phyloP scores from a whole-genome alignment of 2,329 filamentous ascomycete species.

The Teratosphaeria pseudoeucalypti region DNA sequence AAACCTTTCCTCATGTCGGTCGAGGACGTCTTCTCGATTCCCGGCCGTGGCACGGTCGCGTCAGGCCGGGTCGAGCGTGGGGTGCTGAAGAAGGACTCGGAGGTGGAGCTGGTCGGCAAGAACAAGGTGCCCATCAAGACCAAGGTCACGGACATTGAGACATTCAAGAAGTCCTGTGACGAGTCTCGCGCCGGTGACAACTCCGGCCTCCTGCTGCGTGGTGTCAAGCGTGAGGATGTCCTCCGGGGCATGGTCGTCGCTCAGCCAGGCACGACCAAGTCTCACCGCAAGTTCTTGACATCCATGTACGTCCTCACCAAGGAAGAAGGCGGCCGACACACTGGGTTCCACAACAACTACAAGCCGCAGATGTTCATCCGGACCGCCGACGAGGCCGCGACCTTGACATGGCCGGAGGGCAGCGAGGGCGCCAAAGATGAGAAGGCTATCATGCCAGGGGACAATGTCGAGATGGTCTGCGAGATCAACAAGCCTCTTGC shows the following conservation, averaged over 20 bases:
- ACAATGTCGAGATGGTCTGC: conserved; percentile 97
- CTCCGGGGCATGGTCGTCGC: conserved; percentile 88
- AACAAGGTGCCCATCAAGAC: conserved; percentile 77
- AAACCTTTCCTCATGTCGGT: conserved; percentile 99
- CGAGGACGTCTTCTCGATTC: conserved; percentile 54
- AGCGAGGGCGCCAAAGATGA: conserved; percentile 53
- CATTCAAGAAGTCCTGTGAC: conserved; percentile 99
- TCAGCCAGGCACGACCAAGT: conserved; percentile 71
- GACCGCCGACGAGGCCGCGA: conserved; percentile 67
- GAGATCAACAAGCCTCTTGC: conserved; percentile 77
- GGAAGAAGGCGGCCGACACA: conserved; percentile 96
- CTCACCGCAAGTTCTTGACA: conserved; percentile 82
- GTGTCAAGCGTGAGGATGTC: conserved; percentile 91
- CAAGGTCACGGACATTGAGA: conserved; percentile 99
- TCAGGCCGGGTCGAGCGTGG: conserved; percentile 97
- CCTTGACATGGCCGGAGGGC: conserved; percentile 78
- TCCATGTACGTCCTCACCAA: conserved; percentile 96
- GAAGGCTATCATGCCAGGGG: conserved; percentile 93
- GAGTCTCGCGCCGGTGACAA: conserved; percentile 95
- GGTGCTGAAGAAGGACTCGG: conserved; percentile 81
- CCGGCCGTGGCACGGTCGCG: conserved; percentile 87
- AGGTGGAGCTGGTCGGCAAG: conserved; percentile 92
- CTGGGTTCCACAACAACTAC: conserved; percentile 92
- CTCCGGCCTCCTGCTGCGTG: conserved; percentile 91
- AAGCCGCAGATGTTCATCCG: conserved; percentile 92